phyloP scores from a whole-genome alignment of 805 yeast species.

The Zygosaccharomyces bisporus region DNA sequence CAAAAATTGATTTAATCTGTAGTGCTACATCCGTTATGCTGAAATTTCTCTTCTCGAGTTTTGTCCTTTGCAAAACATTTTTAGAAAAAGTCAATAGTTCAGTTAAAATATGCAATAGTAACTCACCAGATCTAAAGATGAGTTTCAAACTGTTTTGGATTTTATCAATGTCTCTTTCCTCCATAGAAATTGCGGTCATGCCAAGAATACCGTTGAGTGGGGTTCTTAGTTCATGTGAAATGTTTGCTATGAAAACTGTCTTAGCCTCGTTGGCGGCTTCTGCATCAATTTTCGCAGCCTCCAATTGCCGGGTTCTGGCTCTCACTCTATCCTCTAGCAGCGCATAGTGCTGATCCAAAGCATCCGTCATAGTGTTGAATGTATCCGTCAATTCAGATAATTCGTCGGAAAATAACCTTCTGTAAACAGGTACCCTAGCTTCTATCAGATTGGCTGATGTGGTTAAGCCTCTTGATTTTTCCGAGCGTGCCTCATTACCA shows the following conservation, averaged over 20 bases:
- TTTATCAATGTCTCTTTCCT: constrained; percentile 64
- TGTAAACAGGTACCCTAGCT: constrained; percentile 43
- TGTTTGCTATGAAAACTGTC: constrained; percentile 87
- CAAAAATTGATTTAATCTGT: constrained; percentile 82
- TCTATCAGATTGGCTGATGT: constrained; percentile 37
- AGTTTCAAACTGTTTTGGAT: constrained; percentile 74
- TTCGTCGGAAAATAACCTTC: constrained; percentile 71
- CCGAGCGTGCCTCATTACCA: constrained; percentile 18
- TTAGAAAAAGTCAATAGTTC: constrained; percentile 87
- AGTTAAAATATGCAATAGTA: constrained; percentile 81
- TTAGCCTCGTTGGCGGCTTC: constrained; percentile 96
- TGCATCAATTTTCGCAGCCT: constrained; percentile 82
- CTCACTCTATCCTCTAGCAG: constrained; percentile 85
- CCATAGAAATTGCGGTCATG: constrained; percentile 91
- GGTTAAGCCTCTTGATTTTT: constrained; percentile 21
- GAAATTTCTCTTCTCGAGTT: constrained; percentile 79
- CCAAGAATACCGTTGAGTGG: constrained; percentile 96
- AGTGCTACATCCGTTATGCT: constrained; percentile 74
- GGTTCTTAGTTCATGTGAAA: constrained; percentile 90
- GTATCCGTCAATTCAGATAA: constrained; percentile 83
- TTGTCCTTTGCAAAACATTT: constrained; percentile 79
- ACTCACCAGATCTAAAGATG: constrained; percentile 88
- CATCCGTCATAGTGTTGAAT: constrained; percentile 87
- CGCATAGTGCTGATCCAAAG: constrained; percentile 75
- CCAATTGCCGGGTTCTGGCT: constrained; percentile 81